A percentile compares a stretch with the other conserved stretches of the same genome.
Conservation (phyloP, 2,329 filamentous ascomycete genomes). For the Rasamsonia emersonii region DNA sequence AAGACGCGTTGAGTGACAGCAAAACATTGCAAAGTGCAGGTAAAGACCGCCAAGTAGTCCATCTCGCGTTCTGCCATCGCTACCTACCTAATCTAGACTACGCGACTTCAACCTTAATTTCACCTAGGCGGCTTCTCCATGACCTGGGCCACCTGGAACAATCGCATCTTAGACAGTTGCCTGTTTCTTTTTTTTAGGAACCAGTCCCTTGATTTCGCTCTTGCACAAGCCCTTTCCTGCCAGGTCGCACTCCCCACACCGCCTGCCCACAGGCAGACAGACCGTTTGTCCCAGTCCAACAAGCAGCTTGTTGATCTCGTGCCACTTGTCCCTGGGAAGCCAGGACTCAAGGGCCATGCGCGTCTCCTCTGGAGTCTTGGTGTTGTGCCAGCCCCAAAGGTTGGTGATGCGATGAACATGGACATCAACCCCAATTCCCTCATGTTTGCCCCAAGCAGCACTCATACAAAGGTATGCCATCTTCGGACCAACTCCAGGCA, state of each 20-base stretch:
- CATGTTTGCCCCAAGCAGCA: conserved; percentile 59
- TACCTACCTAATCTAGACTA: no score
- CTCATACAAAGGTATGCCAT: conserved; percentile 88
- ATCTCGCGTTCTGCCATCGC: no score
- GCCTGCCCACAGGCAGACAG: conserved; percentile 68
- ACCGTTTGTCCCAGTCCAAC: conserved; percentile 84
- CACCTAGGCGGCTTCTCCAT: no score
- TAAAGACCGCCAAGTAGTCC: no score
- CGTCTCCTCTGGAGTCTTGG: conserved; percentile 73
- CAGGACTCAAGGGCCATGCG: conserved; percentile 66
- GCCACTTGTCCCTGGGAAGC: conserved; percentile 78
- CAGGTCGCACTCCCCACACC: conserved; percentile 79
- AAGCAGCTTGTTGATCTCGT: conserved; percentile 82
- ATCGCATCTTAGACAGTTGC: no score
- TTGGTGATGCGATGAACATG: conserved; percentile 94
- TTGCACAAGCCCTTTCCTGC: conserved; percentile 68
- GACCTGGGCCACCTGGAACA: no score
- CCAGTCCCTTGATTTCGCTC: conserved; percentile 58
- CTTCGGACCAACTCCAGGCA: conserved; percentile 87
- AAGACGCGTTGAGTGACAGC: no score
- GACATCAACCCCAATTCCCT: conserved; percentile 87
- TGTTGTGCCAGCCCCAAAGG: conserved; percentile 85
- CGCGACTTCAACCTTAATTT: no score
- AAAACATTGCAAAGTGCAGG: no score
- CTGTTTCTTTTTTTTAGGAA: conserved; percentile 47